A percentile compares a stretch with the other conserved stretches of the same genome.
Conservation (phyloP, 345 rosid species). For the Eucalyptus dawsonii region DNA sequence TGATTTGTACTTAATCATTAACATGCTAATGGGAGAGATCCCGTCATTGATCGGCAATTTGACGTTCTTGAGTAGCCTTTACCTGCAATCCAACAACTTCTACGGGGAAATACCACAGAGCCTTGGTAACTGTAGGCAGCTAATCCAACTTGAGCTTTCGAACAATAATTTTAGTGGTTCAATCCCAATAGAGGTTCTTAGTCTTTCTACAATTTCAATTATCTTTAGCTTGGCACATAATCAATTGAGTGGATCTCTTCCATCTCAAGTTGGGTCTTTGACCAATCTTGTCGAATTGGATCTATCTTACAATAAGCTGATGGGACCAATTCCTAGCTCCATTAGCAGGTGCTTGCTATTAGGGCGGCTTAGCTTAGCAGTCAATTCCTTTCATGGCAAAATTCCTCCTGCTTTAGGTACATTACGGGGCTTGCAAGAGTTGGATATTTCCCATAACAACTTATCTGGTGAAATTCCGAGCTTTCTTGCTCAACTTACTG, state of each 20-base stretch:
- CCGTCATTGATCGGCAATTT: background rate
- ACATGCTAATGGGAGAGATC: background rate
- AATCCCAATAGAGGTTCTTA: background rate
- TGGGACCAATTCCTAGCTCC: conserved; percentile 10
- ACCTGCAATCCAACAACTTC: background rate
- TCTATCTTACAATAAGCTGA: conserved; percentile 4
- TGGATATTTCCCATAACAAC: too few species aligned
- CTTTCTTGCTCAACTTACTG: too few species aligned
- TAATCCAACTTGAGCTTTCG: background rate
- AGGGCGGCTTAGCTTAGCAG: background rate
- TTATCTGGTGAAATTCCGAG: too few species aligned
- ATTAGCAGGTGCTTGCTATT: conserved; percentile 6
- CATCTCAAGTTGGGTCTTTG: conserved; percentile 6
- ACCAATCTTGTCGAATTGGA: background rate
- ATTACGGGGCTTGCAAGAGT: too few species aligned
- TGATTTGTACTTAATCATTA: background rate
- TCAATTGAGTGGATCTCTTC: conserved; percentile 3
- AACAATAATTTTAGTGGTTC: background rate
- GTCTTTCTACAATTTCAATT: background rate
- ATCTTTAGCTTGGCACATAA: background rate
- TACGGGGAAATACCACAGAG: conserved; percentile 2
- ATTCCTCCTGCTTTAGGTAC: too few species aligned
- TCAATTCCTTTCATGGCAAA: background rate
- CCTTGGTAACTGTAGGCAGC: background rate
- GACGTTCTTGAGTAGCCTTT: background rate